Evolutionary conservation across 805 yeast genomes (phyloP).

Genomic region (Yamadazyma sp.): DNA sequence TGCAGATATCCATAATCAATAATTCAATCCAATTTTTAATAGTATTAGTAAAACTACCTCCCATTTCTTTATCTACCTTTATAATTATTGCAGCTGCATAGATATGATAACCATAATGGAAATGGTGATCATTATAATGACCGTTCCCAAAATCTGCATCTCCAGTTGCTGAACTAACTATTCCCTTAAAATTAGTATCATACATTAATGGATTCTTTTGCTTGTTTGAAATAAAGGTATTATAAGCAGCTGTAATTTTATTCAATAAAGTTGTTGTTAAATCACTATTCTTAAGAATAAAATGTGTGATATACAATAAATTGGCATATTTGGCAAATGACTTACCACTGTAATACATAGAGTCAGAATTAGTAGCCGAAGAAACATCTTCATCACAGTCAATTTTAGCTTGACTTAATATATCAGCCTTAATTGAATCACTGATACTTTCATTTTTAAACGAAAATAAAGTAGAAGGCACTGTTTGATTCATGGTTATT

Average conservation of each 20-base stretch:
- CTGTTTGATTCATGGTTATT: conserved; percentile 25
- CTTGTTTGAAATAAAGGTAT: conserved; percentile 30
- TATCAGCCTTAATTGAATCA: conserved; percentile 10
- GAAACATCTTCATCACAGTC: conserved; percentile 19
- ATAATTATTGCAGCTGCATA: conserved; percentile 79
- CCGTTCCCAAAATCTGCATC: conserved; percentile 63
- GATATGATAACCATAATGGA: conserved; percentile 78
- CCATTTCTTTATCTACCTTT: conserved; percentile 50
- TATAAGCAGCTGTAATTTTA: conserved; percentile 41
- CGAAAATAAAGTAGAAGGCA: conserved; percentile 3
- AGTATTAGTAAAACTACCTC: conserved; percentile 46
- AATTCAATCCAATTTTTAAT: conserved; percentile 54
- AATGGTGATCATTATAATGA: conserved; percentile 80
- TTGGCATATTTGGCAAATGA: conserved; percentile 53
- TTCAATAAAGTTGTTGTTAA: conserved; percentile 30
- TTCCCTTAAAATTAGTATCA: conserved; percentile 52
- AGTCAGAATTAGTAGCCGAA: conserved; percentile 17
- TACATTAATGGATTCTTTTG: conserved; percentile 48
- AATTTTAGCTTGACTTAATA: conserved; percentile 12
- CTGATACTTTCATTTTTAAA: conserved; percentile 6
- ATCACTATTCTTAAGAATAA: conserved; percentile 39
- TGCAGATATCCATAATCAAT: conserved; percentile 63
- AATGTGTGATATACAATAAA: conserved; percentile 46
- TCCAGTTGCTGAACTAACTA: conserved; percentile 43
- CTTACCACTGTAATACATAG: conserved; percentile 51